Evolutionary conservation across 306 rosid species (phyloP).

Genomic region (Citrullus amarus): DNA sequence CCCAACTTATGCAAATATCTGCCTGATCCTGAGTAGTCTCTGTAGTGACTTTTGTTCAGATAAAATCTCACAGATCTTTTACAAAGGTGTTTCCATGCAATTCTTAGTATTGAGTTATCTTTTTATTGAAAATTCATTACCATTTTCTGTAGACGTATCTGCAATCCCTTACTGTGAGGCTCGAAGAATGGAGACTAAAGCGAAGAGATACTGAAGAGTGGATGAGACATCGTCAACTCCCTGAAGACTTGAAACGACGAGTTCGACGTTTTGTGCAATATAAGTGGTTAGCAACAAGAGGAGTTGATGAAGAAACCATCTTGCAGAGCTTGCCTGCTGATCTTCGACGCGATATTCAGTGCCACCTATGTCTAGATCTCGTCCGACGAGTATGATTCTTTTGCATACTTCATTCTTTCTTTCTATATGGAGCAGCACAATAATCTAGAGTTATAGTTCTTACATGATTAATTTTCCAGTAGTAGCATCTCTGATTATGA

Average conservation of each 20-base stretch:
- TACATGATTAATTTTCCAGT: neutral
- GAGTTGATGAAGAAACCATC: conserved; percentile 90
- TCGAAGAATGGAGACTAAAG: conserved; percentile 97
- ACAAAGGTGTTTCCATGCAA: neutral
- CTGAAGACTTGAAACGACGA: conserved; percentile 65
- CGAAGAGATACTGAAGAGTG: conserved; percentile 96
- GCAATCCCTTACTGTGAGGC: conserved; percentile 89
- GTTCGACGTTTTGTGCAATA: conserved; percentile 81
- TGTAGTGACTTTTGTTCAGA: neutral
- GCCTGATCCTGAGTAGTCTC: neutral
- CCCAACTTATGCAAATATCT: neutral
- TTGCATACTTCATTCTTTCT: neutral
- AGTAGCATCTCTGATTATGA: neutral
- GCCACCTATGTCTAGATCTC: conserved; percentile 89
- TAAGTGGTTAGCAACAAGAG: conserved; percentile 93
- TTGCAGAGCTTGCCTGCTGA: conserved; percentile 76
- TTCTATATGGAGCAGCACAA: neutral
- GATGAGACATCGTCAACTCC: conserved; percentile 99
- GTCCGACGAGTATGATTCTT: conserved; percentile 66
- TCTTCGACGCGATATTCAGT: conserved; percentile 92
- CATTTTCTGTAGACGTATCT: conserved; percentile 53
- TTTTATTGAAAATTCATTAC: neutral
- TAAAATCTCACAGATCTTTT: neutral
- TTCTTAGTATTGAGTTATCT: neutral
- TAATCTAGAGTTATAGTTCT: neutral